Evolutionary conservation across 148 eudicot genomes (phyloP).

Genomic region (Beta vulgaris): DNA sequence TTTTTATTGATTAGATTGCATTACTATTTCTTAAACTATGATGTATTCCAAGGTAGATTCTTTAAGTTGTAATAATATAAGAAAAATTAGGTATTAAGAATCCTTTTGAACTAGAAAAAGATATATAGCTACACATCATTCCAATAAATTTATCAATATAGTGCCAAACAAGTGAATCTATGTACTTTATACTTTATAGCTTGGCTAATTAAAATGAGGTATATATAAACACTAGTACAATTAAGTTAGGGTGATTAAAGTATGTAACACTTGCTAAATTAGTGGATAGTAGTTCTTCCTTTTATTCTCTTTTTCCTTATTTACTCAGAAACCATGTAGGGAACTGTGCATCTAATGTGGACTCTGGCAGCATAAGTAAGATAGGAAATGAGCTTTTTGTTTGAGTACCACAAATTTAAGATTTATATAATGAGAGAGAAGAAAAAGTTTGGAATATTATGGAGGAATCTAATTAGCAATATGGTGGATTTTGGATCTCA

Average conservation of each 20-base stretch:
- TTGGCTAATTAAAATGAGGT: not conserved
- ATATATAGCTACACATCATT: not conserved
- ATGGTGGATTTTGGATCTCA: not conserved
- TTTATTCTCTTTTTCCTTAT: not conserved
- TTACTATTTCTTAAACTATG: not conserved
- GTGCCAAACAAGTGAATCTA: constrained; percentile 24
- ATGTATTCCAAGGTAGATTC: no score
- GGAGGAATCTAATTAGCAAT: constrained; percentile 1
- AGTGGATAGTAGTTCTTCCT: constrained; percentile 5
- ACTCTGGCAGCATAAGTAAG: not conserved
- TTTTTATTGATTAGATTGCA: not conserved
- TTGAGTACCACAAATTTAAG: not conserved
- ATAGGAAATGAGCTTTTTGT: not conserved
- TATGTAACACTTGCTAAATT: not conserved
- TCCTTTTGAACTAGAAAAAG: not conserved
- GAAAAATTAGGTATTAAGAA: not conserved
- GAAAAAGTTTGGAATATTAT: not conserved
- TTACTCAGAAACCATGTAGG: not conserved
- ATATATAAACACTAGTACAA: not conserved
- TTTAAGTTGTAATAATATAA: not conserved
- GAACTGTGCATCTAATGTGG: constrained; percentile 11
- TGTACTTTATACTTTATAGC: constrained; percentile 5
- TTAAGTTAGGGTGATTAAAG: not conserved
- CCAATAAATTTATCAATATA: constrained; percentile 2
- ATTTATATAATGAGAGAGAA: not conserved